Conservation (phyloP, 2,329 filamentous ascomycete genomes). For the Colletotrichum gloeosporioides region DNA sequence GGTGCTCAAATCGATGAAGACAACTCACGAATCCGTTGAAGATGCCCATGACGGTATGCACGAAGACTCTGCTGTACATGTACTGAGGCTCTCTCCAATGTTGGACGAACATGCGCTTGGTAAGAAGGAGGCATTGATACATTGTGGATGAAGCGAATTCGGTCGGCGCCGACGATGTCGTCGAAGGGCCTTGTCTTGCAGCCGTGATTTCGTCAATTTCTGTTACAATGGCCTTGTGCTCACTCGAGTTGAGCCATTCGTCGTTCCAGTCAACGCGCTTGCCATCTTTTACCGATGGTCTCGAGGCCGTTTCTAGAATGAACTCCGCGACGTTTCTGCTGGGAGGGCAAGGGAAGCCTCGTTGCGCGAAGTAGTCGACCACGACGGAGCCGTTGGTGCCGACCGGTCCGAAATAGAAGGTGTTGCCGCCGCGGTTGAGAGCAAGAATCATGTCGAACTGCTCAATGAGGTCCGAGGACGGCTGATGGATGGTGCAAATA, state of each 20-base stretch:
- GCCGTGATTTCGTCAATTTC: conserved; percentile 69
- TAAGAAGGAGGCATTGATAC: conserved; percentile 69
- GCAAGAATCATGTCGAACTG: conserved; percentile 78
- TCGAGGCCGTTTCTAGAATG: conserved; percentile 49
- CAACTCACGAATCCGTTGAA: conserved; percentile 67
- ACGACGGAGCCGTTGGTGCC: conserved; percentile 70
- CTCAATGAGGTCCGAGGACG: conserved; percentile 63
- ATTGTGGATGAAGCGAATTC: conserved; percentile 72
- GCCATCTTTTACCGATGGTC: conserved; percentile 37
- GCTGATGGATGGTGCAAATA: conserved; percentile 68
- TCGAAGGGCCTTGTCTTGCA: conserved; percentile 36
- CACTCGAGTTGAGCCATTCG: conserved; percentile 71
- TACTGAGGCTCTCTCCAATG: conserved; percentile 82
- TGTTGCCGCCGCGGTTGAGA: conserved; percentile 71
- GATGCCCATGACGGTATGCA: conserved; percentile 72
- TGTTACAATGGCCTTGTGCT: conserved; percentile 61
- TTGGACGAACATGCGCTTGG: conserved; percentile 72
- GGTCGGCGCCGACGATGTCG: conserved; percentile 28
- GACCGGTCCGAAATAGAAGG: conserved; percentile 76
- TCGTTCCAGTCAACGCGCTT: conserved; percentile 72
- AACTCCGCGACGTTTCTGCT: conserved; percentile 55
- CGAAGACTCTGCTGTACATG: conserved; percentile 78
- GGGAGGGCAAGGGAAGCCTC: conserved; percentile 70
- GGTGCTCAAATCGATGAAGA: accelerated
- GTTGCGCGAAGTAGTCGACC: conserved; percentile 60